Evolutionary conservation across 805 yeast genomes (phyloP), one percentile per base, ranked within the genome.

Genomic region (Cyberlindnera galapagoensis): DNA sequence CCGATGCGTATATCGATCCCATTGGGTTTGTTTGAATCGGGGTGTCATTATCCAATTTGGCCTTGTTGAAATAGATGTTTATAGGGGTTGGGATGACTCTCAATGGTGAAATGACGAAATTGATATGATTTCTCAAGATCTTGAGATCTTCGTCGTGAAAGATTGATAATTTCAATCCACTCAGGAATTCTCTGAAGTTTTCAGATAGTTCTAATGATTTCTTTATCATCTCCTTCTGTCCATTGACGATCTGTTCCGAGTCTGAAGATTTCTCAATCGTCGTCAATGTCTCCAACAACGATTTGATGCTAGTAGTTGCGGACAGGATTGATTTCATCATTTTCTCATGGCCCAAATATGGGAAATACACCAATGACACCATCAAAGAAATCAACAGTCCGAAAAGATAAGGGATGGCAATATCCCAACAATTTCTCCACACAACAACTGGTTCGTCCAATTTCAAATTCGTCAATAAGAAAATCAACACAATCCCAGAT

Each of bases 371-470:
- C 5, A 58, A 22, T 25, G 66, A 61, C 3, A 62, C 55, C 1
- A 56, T 16, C 9, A 67, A 34, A 0, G 69, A 59, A 1, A 66
- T 31, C 11, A 62, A 21, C 3, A 66, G 34, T 2, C 75, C 76
- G 42, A 67, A 63, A 0, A 62, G 36, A 36, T 63, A 67, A 0
- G 75, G 71, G 7, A 69, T 54, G 5, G 62, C 62, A 39, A 67
- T 59, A 31, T 67, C 59, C 65, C 69, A 59, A 30, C 47, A 49
- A 34, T 51, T 31, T 17, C 42, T 41, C 67, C 69, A 62, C n/a
- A 54, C 28, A 5, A 46, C 38, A 3, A 10, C 17, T 8, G 55
- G 51, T 7, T 59, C 46, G 26, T 57, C 43, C 12, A 50, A 59
- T 4, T 39, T 24, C 10, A 44, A 14, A 35, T 45, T 32, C 22